phyloP scores from a whole-genome alignment of 1,284 basidiomycete genomes.

The Somion occarium region DNA sequence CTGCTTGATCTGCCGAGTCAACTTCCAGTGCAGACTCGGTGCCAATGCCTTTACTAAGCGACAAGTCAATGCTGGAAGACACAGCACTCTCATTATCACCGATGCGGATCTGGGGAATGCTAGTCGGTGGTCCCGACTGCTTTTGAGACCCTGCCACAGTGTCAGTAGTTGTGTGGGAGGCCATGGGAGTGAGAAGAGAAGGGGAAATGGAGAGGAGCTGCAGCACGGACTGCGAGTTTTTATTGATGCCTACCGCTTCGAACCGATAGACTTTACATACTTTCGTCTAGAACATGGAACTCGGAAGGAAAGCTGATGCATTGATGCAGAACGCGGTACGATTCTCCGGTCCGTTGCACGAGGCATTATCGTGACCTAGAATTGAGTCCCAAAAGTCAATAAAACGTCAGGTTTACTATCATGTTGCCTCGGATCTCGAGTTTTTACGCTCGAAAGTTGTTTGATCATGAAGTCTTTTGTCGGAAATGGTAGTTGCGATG shows the following conservation, averaged over 20 bases:
- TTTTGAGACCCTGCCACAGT: background rate
- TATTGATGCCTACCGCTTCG: background rate
- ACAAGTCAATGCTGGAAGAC: background rate
- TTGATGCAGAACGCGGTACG: background rate
- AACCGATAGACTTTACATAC: background rate
- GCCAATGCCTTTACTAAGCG: background rate
- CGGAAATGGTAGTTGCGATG: no score
- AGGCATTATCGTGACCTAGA: background rate
- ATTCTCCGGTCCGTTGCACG: background rate
- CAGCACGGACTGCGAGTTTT: background rate
- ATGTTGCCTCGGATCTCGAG: background rate
- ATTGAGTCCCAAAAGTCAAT: background rate
- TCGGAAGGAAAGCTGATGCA: background rate
- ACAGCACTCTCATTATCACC: background rate
- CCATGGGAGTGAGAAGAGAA: background rate
- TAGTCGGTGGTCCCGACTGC: background rate
- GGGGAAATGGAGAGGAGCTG: background rate
- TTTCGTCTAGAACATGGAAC: background rate
- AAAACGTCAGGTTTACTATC: background rate
- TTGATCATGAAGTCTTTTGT: no score
- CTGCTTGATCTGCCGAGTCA: slow-evolving; percentile 4
- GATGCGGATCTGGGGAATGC: background rate
- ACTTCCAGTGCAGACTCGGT: slow-evolving; percentile 16
- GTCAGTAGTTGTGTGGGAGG: background rate
- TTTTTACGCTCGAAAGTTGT: no score